A percentile compares a stretch with the other conserved stretches of the same genome.
Conservation (phyloP, 495 filamentous ascomycete genomes). For the Aspergillus steynii region DNA sequence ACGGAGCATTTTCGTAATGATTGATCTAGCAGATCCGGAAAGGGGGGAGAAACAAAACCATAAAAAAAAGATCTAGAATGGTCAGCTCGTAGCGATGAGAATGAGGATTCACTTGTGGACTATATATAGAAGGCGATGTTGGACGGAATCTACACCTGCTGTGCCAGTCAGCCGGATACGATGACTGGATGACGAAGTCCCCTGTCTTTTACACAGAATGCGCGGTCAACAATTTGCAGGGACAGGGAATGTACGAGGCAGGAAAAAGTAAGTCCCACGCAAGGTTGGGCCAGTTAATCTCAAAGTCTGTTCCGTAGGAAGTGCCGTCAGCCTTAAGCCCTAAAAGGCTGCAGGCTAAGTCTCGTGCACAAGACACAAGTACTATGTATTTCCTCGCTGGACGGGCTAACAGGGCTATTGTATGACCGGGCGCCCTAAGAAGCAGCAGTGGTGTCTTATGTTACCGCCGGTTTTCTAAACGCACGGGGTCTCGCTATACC, state of each 20-base stretch:
- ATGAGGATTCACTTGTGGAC: not conserved
- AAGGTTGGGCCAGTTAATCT: not conserved
- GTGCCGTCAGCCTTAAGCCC: constrained; percentile 39
- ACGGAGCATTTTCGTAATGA: not conserved
- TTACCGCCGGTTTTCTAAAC: no score
- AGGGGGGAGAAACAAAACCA: not conserved
- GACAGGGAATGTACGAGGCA: constrained; percentile 1
- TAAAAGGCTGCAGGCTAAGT: constrained; percentile 41
- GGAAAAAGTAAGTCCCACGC: constrained; percentile 1
- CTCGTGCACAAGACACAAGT: constrained; percentile 16
- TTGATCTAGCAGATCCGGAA: not conserved
- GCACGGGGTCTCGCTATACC: no score
- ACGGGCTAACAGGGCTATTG: constrained; percentile 1
- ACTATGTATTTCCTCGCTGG: not conserved
- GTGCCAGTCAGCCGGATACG: not conserved
- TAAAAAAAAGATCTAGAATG: not conserved
- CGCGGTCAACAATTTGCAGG: not conserved
- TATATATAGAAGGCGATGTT: not conserved
- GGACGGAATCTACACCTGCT: not conserved
- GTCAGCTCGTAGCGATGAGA: not conserved
- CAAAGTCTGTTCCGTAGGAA: constrained; percentile 20
- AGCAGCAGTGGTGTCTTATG: no score
- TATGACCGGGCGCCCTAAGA: no score
- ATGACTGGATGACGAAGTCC: not conserved
- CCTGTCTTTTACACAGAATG: constrained; percentile 2